phyloP scores from a whole-genome alignment of 148 eudicot species.

The Rheum nobile region DNA sequence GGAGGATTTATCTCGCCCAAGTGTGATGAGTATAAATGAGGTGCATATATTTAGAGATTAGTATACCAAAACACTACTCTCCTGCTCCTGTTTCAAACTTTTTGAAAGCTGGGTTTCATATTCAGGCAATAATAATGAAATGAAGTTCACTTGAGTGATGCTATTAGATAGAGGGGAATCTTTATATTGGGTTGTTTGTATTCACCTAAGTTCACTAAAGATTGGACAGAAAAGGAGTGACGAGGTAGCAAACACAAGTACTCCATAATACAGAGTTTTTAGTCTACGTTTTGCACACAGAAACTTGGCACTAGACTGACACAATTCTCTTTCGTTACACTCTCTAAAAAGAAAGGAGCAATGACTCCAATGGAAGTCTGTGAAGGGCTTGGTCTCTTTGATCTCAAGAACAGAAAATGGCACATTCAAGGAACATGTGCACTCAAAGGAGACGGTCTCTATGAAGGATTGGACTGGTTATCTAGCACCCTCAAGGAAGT shows the following conservation, averaged over 20 bases:
- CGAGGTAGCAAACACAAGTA: neutral
- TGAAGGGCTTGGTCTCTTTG: slow-evolving; percentile 81
- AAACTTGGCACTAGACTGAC: neutral
- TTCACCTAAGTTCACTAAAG: neutral
- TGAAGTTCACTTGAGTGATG: neutral
- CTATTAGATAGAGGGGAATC: neutral
- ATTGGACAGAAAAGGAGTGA: neutral
- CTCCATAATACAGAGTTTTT: neutral
- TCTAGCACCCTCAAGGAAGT: slow-evolving; percentile 86
- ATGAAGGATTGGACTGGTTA: slow-evolving; percentile 97
- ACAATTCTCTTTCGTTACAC: neutral
- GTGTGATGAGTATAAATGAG: neutral
- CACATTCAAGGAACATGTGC: slow-evolving; percentile 99
- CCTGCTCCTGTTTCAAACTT: neutral
- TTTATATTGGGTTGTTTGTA: neutral
- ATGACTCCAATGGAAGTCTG: slow-evolving; percentile 95
- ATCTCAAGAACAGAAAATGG: slow-evolving; percentile 93
- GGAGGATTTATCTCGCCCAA: neutral
- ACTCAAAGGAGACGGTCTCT: slow-evolving; percentile 87
- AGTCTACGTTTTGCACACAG: neutral
- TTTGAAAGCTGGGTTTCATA: neutral
- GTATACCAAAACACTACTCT: neutral
- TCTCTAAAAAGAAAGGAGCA: slow-evolving; percentile 76
- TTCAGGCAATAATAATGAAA: neutral
- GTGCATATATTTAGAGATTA: neutral